Evolutionary conservation across 768 basidiomycete genomes (phyloP).

Genomic region (Lenzites betulinus): DNA sequence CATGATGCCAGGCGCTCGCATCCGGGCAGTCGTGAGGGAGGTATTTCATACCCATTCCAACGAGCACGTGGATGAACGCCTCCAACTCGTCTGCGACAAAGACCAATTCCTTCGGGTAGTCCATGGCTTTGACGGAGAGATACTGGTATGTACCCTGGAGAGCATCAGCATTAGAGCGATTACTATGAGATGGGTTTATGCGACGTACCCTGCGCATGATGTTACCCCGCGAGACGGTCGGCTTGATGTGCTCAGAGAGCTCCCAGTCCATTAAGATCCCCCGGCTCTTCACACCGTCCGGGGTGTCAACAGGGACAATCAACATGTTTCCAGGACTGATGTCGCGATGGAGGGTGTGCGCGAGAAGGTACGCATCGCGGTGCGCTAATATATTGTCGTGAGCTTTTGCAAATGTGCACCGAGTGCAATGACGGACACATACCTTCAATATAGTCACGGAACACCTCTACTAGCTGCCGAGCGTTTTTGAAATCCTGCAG

Average conservation of each 20-base stretch:
- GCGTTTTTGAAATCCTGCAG: not conserved
- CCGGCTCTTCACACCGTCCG: no score
- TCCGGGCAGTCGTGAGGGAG: not conserved
- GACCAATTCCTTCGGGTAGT: not conserved
- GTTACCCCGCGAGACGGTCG: not conserved
- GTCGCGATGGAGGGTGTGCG: not conserved
- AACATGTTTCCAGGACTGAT: not conserved
- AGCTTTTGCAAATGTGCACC: not conserved
- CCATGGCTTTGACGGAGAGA: not conserved
- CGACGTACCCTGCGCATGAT: not conserved
- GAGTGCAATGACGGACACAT: not conserved
- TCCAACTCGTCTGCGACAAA: not conserved
- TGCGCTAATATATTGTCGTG: not conserved
- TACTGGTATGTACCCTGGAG: not conserved
- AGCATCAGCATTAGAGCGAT: not conserved
- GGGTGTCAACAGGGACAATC: not conserved
- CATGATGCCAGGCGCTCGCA: not conserved
- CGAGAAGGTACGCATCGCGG: not conserved
- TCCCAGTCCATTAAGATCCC: slow-evolving; percentile 1
- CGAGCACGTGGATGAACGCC: not conserved
- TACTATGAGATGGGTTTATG: not conserved
- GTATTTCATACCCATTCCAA: not conserved
- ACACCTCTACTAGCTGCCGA: not conserved
- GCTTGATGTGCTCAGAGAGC: not conserved
- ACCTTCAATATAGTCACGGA: not conserved